These are phyloP conservation scores for Aureobasidium namibiae DNA, from an alignment of 2,329 filamentous ascomycete species.

Conservation along the genomic window DNA sequence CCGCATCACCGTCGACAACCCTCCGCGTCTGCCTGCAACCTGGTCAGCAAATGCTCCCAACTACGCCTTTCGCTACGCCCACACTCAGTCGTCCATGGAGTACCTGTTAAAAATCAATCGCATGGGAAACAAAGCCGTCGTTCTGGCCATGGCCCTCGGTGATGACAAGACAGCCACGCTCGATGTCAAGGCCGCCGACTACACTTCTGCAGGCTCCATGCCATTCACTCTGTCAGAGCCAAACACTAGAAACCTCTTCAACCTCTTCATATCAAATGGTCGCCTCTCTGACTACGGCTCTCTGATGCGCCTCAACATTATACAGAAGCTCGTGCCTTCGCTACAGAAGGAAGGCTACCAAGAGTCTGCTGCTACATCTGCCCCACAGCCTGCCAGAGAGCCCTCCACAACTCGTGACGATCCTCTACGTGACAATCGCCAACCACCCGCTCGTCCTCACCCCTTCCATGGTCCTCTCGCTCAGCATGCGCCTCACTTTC, in stretches of 20 bases:
- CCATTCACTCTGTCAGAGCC: conserved; percentile 34
- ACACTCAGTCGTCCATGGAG: conserved; percentile 75
- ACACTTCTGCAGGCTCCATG: conserved; percentile 56
- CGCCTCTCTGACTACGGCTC: conserved; percentile 60
- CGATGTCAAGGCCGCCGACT: conserved; percentile 67
- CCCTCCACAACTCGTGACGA: conserved; percentile 33
- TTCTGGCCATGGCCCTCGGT: conserved; percentile 69
- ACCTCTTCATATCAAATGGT: conserved; percentile 65
- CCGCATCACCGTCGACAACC: conserved; percentile 38
- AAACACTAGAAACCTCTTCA: conserved; percentile 38
- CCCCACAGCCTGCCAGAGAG: conserved; percentile 16
- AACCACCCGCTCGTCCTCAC: conserved; percentile 58
- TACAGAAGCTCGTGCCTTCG: conserved; percentile 74
- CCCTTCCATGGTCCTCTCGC: conserved; percentile 54
- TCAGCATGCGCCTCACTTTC: conserved; percentile 54
- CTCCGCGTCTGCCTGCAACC: conserved; percentile 50
- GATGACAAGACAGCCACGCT: conserved; percentile 75
- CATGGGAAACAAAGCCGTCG: conserved; percentile 73
- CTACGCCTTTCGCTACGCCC: conserved; percentile 78
- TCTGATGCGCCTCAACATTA: conserved; percentile 67
- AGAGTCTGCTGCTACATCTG: conserved; percentile 21
- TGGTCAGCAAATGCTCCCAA: conserved; percentile 71
- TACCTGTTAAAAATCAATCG: conserved; percentile 76
- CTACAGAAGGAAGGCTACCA: conserved; percentile 73
- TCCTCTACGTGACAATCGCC: conserved; percentile 43